Base-by-base conservation (phyloP, 1,284 basidiomycete species). In the Naganishia liquefaciens region DNA sequence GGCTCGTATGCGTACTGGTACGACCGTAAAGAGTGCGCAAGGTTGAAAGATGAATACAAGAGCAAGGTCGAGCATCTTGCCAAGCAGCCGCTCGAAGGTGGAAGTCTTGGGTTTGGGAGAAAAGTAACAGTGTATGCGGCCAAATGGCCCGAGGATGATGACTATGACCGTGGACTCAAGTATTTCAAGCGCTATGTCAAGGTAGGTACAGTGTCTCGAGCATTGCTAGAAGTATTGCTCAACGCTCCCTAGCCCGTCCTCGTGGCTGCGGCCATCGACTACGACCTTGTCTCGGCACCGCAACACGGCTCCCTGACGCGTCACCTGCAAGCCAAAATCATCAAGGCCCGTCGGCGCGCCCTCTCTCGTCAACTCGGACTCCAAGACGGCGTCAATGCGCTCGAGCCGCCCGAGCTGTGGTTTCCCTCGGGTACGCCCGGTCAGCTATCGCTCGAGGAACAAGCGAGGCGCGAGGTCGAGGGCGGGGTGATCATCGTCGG, bases 101-200 rank as follows among this genome's bases (percentile, higher is more conserved):
- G 72, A 7, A 85, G 86, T 30, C 78, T 87, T 70, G 91, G 88
- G 30, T 81, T 84, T 66, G 86, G 90, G 5, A 85, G 94, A 50
- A 91, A 88, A 76, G 87, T 97, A 64, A 87, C 84, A 2, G 92
- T 98, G 23, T 93, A 91, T 73, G 91, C 88, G 33, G 86, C 86
- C 43, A 90, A 90, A 75, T 95, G 93, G 86, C 93, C 94, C 1
- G 93, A 91, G 53, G 96, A 99, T 77, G 92, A 95, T 73, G 93
- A 98, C 74, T 86, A 87, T 70, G 88, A 93, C 75, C 86, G 90
- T 68, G 85, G 87, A 62, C 80, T 91, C 73, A 86, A 83, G 76
- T 93, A 91, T 82, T 99, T 98, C 81, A 88, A 90, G 75, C 92
- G 90, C 82, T 98, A 96, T 79, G 86, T 97, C 82, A 96, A 96